Percentiles rank a stretch among this genome's conserved stretches.
These are phyloP conservation scores for Pecoramyces ruminantium DNA, from an alignment of 192 early-diverging fungal species.

Conservation along the genomic window DNA sequence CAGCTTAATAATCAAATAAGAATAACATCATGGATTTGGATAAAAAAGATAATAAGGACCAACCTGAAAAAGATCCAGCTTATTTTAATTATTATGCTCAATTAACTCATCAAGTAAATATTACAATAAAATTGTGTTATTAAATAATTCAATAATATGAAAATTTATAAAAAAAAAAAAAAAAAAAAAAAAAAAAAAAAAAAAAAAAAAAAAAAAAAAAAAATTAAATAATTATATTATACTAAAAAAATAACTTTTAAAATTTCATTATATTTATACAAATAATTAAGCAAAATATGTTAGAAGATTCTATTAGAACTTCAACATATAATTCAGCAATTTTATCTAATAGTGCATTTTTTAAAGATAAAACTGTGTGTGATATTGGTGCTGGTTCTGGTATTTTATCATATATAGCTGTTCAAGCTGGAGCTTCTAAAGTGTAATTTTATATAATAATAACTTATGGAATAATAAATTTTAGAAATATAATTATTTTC, in stretches of 20 bases:
- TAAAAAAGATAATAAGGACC: not conserved
- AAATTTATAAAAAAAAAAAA: too few relatives aligned
- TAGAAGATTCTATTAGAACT: slow-evolving; percentile 88
- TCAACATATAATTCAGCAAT: slow-evolving; percentile 88
- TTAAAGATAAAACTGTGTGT: slow-evolving; percentile 68
- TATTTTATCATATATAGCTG: slow-evolving; percentile 89
- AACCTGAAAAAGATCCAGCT: slow-evolving; percentile 37
- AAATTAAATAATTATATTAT: too few relatives aligned
- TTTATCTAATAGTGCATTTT: slow-evolving; percentile 54
- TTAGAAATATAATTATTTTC: too few relatives aligned
- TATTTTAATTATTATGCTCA: slow-evolving; percentile 75
- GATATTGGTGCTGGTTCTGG: slow-evolving; percentile 83
- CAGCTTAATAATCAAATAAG: too few relatives aligned
- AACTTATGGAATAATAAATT: too few relatives aligned
- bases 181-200: too few relatives aligned
- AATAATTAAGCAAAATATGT: slow-evolving; percentile 95
- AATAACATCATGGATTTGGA: not conserved
- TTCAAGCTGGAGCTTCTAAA: slow-evolving; percentile 76
- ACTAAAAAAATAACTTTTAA: too few relatives aligned
- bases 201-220: too few relatives aligned
- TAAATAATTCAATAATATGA: too few relatives aligned
- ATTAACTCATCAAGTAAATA: slow-evolving; percentile 53
- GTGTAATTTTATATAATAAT: too few relatives aligned
- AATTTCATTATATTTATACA: too few relatives aligned
- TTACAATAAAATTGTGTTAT: too few relatives aligned